Evolutionary conservation across 345 rosid species (phyloP).

Genomic region (Dovyalis caffra): DNA sequence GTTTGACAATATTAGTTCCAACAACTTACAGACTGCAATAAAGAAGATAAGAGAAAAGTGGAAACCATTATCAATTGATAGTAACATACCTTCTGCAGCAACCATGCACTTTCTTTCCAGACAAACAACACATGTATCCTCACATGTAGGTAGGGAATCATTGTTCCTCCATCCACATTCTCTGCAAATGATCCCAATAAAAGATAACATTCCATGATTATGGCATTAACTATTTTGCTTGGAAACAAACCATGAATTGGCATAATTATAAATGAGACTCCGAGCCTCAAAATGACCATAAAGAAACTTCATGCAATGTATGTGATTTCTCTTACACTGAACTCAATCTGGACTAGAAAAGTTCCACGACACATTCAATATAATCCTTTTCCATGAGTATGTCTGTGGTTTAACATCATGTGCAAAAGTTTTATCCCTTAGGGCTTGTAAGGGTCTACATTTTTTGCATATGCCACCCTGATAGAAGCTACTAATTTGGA

Average conservation of each 20-base stretch:
- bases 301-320: background rate
- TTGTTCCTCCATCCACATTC: conserved; percentile 84
- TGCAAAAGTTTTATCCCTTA: conserved; percentile 4
- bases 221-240: background rate
- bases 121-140: conserved; percentile 84
- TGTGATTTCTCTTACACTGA: background rate
- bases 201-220: background rate
- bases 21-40: background rate
- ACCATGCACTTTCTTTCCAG: conserved; percentile 83
- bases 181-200: conserved; percentile 39
- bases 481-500: background rate
- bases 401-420: background rate
- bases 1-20: background rate
- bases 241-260: background rate
- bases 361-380: background rate
- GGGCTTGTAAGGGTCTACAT: background rate
- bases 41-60: background rate
- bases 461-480: background rate
- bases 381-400: background rate
- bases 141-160: conserved; percentile 46
- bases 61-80: background rate
- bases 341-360: background rate
- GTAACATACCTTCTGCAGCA: conserved; percentile 65
- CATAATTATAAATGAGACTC: background rate
- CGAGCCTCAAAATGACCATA: background rate